These are phyloP conservation scores for Cylindrotheca fusiformis DNA, from an alignment of 108 stramenopile species.

Conservation along the genomic window DNA sequence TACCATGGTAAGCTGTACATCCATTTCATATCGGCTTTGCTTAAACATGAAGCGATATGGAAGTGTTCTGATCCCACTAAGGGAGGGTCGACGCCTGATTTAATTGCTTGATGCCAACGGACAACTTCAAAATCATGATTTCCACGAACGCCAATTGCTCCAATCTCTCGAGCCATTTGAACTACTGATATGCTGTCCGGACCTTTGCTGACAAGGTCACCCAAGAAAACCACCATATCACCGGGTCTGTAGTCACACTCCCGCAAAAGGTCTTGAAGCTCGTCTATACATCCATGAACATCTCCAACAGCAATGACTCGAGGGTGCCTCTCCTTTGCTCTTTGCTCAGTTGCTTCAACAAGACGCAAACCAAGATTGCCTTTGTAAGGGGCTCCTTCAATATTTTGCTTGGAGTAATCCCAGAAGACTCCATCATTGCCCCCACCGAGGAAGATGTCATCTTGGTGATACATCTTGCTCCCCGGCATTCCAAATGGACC, in stretches of 20 bases:
- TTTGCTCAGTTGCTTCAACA: slow-evolving; percentile 64
- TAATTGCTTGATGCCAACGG: slow-evolving; percentile 83
- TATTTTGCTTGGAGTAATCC: slow-evolving; percentile 60
- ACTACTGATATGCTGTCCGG: slow-evolving; percentile 89
- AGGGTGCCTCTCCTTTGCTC: slow-evolving; percentile 70
- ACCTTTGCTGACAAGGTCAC: slow-evolving; percentile 93
- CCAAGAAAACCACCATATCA: slow-evolving; percentile 87
- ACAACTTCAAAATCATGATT: slow-evolving; percentile 97
- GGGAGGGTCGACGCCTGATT: slow-evolving; percentile 73
- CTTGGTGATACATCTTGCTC: slow-evolving; percentile 42
- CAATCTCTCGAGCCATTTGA: slow-evolving; percentile 88
- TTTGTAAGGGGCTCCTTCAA: slow-evolving; percentile 49
- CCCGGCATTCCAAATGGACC: slow-evolving; percentile 62
- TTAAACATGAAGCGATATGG: slow-evolving; percentile 78
- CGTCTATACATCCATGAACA: slow-evolving; percentile 94
- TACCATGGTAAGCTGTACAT: slow-evolving; percentile 90
- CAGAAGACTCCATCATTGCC: slow-evolving; percentile 68
- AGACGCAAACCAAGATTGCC: slow-evolving; percentile 69
- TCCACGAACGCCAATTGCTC: slow-evolving; percentile 90
- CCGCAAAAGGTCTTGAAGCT: slow-evolving; percentile 83
- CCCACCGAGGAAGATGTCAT: slow-evolving; percentile 71
- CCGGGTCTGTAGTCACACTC: slow-evolving; percentile 88
- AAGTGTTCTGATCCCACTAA: slow-evolving; percentile 85
- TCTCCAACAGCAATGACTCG: slow-evolving; percentile 85
- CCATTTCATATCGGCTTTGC: slow-evolving; percentile 84